phyloP scores from a whole-genome alignment of 805 yeast genomes.

The Nematodospora valgi region DNA sequence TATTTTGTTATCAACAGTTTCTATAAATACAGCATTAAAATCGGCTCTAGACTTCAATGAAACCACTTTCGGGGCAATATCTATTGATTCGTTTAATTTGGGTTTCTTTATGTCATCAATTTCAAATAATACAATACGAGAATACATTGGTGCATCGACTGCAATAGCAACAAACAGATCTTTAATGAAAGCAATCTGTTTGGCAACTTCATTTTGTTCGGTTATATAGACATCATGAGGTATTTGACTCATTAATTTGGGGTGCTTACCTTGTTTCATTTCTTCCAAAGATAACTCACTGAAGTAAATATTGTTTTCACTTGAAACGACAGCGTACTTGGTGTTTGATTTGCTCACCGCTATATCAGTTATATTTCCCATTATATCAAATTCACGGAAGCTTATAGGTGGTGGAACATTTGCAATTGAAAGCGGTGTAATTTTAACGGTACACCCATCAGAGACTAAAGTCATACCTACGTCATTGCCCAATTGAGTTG shows the following conservation, averaged over 20 bases:
- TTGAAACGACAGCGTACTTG: slow-evolving; percentile 54
- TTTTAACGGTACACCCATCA: slow-evolving; percentile 67
- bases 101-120: slow-evolving; percentile 41
- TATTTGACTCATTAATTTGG: slow-evolving; percentile 34
- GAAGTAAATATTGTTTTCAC: slow-evolving; percentile 28
- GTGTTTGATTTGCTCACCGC: slow-evolving; percentile 63
- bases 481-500: slow-evolving; percentile 65
- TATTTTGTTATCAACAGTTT: slow-evolving; percentile 63
- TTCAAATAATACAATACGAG: slow-evolving; percentile 52
- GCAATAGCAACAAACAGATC: slow-evolving; percentile 52
- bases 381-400: slow-evolving; percentile 55
- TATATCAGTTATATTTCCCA: slow-evolving; percentile 56
- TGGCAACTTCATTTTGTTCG: slow-evolving; percentile 41
- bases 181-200: slow-evolving; percentile 61
- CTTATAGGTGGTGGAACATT: slow-evolving; percentile 95
- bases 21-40: slow-evolving; percentile 49
- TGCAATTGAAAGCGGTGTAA: slow-evolving; percentile 82
- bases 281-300: slow-evolving; percentile 47
- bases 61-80: slow-evolving; percentile 49
- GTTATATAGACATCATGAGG: slow-evolving; percentile 33
- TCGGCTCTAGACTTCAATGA: slow-evolving; percentile 54
- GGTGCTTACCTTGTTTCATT: slow-evolving; percentile 48
- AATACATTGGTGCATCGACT: slow-evolving; percentile 51
- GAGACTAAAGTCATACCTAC: slow-evolving; percentile 75
- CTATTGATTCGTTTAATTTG: slow-evolving; percentile 35